Evolutionary conservation across 306 rosid genomes (phyloP).

Genomic region (Vicia faba): DNA sequence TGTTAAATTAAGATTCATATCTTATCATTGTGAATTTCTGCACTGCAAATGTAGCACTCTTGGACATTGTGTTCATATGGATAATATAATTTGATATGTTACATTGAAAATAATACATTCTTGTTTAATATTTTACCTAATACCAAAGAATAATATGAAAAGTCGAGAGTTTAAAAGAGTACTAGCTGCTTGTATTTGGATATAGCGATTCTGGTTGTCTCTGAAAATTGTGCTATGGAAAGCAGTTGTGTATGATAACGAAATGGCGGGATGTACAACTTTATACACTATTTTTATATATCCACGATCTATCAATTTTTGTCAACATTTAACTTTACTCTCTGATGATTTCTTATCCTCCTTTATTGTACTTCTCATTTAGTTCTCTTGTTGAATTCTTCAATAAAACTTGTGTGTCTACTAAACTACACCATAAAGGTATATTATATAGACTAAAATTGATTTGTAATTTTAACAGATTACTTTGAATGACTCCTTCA

Average conservation of each 20-base stretch:
- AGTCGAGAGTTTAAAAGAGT: background rate
- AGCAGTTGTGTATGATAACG: background rate
- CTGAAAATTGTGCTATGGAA: background rate
- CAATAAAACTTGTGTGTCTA: constrained; percentile 4
- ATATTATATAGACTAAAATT: constrained; percentile 20
- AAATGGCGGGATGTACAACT: background rate
- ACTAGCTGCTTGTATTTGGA: background rate
- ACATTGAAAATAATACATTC: background rate
- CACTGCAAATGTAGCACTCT: background rate
- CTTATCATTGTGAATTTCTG: background rate
- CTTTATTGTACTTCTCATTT: constrained; percentile 7
- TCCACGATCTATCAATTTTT: background rate
- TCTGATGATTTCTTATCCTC: background rate
- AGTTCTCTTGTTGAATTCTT: background rate
- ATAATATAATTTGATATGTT: background rate
- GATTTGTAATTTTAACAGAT: constrained; percentile 14
- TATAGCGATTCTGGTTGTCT: background rate
- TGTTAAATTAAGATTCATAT: background rate
- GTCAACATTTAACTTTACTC: constrained; percentile 8
- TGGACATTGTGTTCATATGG: background rate
- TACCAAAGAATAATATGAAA: background rate
- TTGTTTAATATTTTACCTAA: background rate
- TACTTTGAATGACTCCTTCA: constrained; percentile 19
- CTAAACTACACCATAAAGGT: background rate
- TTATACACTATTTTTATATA: background rate